Base-by-base conservation (phyloP, 805 yeast genomes). In the Myxozyma vanderwaltii region DNA sequence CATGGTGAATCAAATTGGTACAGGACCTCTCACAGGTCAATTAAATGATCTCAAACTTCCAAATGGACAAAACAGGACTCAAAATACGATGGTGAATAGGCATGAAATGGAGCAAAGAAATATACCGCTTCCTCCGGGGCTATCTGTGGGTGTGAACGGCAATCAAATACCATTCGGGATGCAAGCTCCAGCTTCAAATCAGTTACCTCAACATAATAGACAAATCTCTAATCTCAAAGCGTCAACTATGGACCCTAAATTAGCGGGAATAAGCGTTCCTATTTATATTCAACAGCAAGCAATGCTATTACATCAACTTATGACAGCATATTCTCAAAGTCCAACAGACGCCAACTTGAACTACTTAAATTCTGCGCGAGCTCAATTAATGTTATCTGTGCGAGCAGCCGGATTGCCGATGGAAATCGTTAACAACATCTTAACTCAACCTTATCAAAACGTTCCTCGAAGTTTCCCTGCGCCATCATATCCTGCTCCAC, bases 311-410 rank as follows among this genome's bases (percentile, higher is more conserved):
- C 38, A 46, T n/a, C 50, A 46, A 19, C 40, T 33, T 13, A n/a
- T 17, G 40, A 33, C 50, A n/a, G 35, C 50, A 29, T 46, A 46
- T 40, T n/a, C 50, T 17, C 50, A 46, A 27, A 46, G 31, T 21
- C 50, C 50, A 19, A 29, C 39, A 17, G 40, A 31, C 12, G 13
- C 19, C n/a, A 33, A 46, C 27, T 46, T 46, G 26, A 31, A 17
- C 24, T 29, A 31, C 26, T 17, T 46, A 4, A 29, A n/a, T 35
- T 15, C 26, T 8, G 50, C 26, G 2, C 38, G 33, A 29, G 31
- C 4, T 33, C 39, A 46, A 17, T 12, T 46, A 6, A 17, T 31
- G 24, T 7, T 35, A 39, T 10, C 27, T 1, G 23, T 46, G 8
- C 29, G 26, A 23, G 40, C 23, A 7, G 21, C 33, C 5, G 38